Conservation (phyloP, 257 asterid species). For the Solanum corneliomulleri region DNA sequence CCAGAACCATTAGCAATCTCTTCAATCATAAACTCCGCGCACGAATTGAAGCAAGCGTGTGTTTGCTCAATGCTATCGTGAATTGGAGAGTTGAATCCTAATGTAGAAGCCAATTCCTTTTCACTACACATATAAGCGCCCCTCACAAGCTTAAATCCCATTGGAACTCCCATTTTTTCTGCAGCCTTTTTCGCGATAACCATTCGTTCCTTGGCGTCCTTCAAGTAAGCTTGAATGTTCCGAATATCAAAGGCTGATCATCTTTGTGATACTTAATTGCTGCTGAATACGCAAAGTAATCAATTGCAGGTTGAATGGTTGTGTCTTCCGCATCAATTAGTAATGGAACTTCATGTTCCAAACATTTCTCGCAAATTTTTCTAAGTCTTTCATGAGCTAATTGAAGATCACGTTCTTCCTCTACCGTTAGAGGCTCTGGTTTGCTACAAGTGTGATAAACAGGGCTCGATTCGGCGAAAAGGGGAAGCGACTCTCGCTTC, state of each 20-base stretch:
- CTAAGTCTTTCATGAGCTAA: conserved; percentile 31
- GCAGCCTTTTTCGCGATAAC: conserved; percentile 44
- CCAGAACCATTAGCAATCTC: conserved; percentile 53
- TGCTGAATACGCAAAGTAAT: conserved; percentile 60
- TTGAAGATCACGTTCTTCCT: conserved; percentile 49
- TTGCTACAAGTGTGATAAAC: conserved; percentile 45
- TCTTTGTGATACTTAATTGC: conserved; percentile 24
- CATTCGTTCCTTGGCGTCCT: conserved; percentile 52
- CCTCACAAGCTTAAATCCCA: conserved; percentile 76
- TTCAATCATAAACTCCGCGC: conserved; percentile 53
- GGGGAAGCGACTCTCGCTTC: conserved; percentile 49
- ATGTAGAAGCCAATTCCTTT: conserved; percentile 19
- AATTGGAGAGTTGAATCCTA: conserved; percentile 45
- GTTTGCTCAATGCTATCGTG: conserved; percentile 40
- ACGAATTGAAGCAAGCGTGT: conserved; percentile 44
- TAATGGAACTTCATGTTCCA: conserved; percentile 33
- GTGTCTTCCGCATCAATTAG: conserved; percentile 88
- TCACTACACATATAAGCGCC: conserved; percentile 79
- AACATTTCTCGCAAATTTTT: conserved; percentile 32
- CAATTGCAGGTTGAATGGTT: conserved; percentile 65
- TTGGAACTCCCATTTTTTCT: conserved; percentile 32
- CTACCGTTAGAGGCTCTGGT: conserved; percentile 40
- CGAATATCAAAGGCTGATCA: conserved; percentile 46
- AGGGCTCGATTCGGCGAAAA: conserved; percentile 59
- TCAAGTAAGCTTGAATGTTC: conserved; percentile 76